Evolutionary conservation across 495 filamentous ascomycete species (phyloP).

Genomic region (Tuber indicum): DNA sequence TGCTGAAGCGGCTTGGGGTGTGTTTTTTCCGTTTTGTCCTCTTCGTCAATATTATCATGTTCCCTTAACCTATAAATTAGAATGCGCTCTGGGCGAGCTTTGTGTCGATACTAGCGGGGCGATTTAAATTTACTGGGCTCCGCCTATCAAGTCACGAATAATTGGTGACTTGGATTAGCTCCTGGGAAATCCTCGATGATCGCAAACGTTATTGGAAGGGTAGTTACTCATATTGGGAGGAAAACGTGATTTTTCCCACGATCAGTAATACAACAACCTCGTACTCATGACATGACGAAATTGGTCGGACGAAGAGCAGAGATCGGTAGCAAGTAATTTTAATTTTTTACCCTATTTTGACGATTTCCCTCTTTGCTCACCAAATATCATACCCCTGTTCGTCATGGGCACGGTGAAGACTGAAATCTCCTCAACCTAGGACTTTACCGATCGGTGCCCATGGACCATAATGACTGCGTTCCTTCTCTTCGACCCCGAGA

Average conservation of each 20-base stretch:
- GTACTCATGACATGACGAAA: too few species aligned
- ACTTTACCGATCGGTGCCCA: background rate
- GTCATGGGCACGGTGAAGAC: too few species aligned
- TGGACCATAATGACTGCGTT: background rate
- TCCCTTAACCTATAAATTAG: background rate
- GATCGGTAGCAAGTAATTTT: too few species aligned
- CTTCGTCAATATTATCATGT: background rate
- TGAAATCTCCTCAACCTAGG: background rate
- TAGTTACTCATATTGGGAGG: background rate
- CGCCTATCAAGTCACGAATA: background rate
- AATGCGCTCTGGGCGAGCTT: background rate
- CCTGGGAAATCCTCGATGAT: background rate
- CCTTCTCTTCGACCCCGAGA: background rate
- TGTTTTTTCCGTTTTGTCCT: background rate
- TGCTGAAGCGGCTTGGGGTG: background rate
- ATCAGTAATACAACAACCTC: background rate
- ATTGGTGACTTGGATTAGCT: background rate
- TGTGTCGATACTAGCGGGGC: background rate
- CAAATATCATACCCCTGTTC: too few species aligned
- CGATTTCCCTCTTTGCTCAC: too few species aligned
- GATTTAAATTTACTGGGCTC: background rate
- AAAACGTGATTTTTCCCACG: background rate
- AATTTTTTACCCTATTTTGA: too few species aligned
- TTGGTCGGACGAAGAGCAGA: too few species aligned
- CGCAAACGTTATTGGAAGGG: background rate